These are phyloP conservation scores for Monascus purpureus DNA, from an alignment of 495 filamentous ascomycete genomes.

Conservation along the genomic window DNA sequence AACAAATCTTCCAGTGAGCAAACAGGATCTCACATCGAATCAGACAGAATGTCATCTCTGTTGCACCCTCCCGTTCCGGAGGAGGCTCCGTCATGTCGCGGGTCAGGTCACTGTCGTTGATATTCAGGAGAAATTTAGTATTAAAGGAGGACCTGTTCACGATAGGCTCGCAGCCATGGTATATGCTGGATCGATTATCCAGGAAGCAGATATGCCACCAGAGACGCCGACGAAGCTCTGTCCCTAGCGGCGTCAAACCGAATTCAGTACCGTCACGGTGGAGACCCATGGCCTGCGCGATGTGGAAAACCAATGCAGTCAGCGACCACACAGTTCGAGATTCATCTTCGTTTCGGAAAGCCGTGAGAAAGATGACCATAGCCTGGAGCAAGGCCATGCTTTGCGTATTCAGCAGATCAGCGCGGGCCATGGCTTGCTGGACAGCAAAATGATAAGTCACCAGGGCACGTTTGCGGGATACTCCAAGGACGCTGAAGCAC, in stretches of 20 bases:
- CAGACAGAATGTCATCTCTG: constrained; percentile 10
- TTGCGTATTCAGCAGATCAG: constrained; percentile 19
- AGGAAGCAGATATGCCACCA: constrained; percentile 27
- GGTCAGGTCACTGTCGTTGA: background rate
- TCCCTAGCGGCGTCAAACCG: constrained; percentile 21
- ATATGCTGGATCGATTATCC: constrained; percentile 21
- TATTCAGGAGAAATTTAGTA: background rate
- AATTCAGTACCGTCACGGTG: constrained; percentile 31
- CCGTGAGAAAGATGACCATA: constrained; percentile 22
- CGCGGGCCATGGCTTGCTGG: constrained; percentile 14
- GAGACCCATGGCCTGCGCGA: constrained; percentile 36
- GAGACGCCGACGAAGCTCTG: constrained; percentile 28
- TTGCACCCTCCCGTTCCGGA: background rate
- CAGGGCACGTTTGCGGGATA: constrained; percentile 13
- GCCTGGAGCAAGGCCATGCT: constrained; percentile 22
- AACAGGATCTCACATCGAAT: constrained; percentile 9
- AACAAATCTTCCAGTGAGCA: too few relatives aligned
- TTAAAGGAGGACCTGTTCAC: background rate
- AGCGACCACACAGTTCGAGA: constrained; percentile 31
- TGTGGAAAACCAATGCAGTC: constrained; percentile 29
- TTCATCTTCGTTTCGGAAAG: constrained; percentile 26
- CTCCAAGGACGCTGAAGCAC: constrained; percentile 8
- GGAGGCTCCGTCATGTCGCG: background rate
- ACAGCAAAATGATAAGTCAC: constrained; percentile 18
- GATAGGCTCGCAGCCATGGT: constrained; percentile 16